Conservation (phyloP, 2,329 filamentous ascomycete species). For the Talaromyces sp. region DNA sequence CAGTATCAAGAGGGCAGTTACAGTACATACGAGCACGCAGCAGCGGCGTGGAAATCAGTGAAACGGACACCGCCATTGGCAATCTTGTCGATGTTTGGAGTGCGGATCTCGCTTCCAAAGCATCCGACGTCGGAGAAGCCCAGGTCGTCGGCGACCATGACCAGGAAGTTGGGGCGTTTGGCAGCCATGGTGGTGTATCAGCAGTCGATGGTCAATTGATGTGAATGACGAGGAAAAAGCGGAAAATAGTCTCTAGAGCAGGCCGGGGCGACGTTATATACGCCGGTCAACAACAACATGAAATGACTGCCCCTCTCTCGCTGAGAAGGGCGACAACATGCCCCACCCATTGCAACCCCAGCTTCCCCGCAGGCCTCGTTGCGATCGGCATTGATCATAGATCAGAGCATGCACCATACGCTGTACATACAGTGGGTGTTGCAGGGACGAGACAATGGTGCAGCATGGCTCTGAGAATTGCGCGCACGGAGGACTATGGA, state of each 20-base stretch:
- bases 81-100: conserved; percentile 53
- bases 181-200: conserved; percentile 16
- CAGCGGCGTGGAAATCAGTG: conserved; percentile 60
- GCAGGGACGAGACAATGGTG: not conserved
- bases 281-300: not conserved
- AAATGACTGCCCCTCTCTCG: not conserved
- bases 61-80: conserved; percentile 52
- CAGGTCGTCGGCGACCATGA: conserved; percentile 54
- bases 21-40: conserved; percentile 49
- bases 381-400: not conserved
- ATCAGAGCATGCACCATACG: not conserved
- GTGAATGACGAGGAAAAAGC: not conserved
- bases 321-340: not conserved
- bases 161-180: conserved; percentile 54
- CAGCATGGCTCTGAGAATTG: not conserved
- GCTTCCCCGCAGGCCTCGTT: not conserved
- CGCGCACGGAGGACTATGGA: not conserved
- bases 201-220: not conserved
- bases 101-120: conserved; percentile 57
- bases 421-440: not conserved
- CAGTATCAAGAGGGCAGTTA: too few relatives aligned
- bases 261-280: not conserved
- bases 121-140: conserved; percentile 56
- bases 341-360: not conserved
- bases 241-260: too few relatives aligned